Conservation (phyloP, 2,329 filamentous ascomycete genomes). For the Microsporum ferrugineum region DNA sequence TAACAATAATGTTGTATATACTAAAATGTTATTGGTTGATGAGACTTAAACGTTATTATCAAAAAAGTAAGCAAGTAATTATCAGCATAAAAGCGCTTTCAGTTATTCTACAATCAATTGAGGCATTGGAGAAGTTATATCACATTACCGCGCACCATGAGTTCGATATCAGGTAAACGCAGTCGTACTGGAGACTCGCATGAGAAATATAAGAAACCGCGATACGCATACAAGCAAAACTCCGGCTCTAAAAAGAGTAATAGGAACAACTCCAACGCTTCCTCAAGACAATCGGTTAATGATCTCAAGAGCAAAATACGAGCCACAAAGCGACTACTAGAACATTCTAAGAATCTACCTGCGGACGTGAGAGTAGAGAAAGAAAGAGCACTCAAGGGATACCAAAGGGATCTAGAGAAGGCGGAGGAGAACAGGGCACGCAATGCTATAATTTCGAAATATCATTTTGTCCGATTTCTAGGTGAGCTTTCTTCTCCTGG, state of each 20-base stretch:
- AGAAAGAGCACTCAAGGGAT: slow-evolving; percentile 47
- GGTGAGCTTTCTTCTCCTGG: slow-evolving; percentile 23
- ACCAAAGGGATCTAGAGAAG: slow-evolving; percentile 45
- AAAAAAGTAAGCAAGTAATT: not conserved
- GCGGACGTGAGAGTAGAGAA: slow-evolving; percentile 46
- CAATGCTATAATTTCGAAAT: slow-evolving; percentile 48
- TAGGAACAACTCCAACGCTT: not conserved
- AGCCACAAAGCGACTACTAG: slow-evolving; percentile 43
- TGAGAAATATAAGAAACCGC: slow-evolving; percentile 4
- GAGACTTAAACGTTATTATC: no score
- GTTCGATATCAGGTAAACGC: slow-evolving; percentile 1
- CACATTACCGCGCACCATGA: not conserved
- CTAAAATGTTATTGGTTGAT: not conserved
- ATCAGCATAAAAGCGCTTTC: not conserved
- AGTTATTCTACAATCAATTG: not conserved
- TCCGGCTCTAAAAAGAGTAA: not conserved
- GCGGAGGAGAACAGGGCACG: slow-evolving; percentile 40
- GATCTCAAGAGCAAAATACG: slow-evolving; percentile 47
- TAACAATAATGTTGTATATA: not conserved
- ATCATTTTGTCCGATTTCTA: slow-evolving; percentile 57
- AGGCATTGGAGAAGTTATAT: not conserved
- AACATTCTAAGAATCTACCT: slow-evolving; percentile 34
- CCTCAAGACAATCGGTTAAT: slow-evolving; percentile 28
- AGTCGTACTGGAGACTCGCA: not conserved
- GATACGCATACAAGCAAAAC: slow-evolving; percentile 4